phyloP scores from a whole-genome alignment of 768 basidiomycete species.

The Tulasnella sp. region DNA sequence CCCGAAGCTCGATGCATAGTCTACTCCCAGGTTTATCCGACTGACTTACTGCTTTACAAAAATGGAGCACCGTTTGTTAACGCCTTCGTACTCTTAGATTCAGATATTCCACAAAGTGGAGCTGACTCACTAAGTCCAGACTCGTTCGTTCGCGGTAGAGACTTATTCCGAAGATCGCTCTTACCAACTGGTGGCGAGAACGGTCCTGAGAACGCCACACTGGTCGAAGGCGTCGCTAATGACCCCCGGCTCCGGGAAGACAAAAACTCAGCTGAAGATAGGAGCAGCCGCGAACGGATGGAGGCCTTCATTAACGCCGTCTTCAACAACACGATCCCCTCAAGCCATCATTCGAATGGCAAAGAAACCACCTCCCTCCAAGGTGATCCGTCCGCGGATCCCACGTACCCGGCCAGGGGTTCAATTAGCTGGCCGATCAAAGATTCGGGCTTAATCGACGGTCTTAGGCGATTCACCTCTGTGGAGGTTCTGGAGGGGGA shows the following conservation, averaged over 20 bases:
- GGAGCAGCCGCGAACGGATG: background rate
- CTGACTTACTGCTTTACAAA: background rate
- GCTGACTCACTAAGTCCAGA: background rate
- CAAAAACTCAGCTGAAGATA: background rate
- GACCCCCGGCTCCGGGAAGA: background rate
- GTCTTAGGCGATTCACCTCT: slow-evolving; percentile 79
- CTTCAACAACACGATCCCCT: background rate
- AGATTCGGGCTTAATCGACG: slow-evolving; percentile 47
- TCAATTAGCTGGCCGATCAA: background rate
- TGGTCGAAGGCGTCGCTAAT: background rate
- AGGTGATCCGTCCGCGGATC: slow-evolving; percentile 30
- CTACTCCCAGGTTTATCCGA: background rate
- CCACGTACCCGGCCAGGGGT: background rate
- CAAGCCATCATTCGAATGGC: background rate
- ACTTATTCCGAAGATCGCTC: background rate
- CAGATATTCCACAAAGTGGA: background rate
- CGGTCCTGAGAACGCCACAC: background rate
- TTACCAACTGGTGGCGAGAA: background rate
- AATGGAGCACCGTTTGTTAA: background rate
- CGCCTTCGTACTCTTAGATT: background rate
- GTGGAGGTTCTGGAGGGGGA: slow-evolving; percentile 94
- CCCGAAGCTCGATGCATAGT: background rate
- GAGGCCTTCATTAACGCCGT: background rate
- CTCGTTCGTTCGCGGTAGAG: background rate
- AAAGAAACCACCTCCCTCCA: background rate